phyloP scores from a whole-genome alignment of 148 eudicot species.

The Fallopia convolvulus region DNA sequence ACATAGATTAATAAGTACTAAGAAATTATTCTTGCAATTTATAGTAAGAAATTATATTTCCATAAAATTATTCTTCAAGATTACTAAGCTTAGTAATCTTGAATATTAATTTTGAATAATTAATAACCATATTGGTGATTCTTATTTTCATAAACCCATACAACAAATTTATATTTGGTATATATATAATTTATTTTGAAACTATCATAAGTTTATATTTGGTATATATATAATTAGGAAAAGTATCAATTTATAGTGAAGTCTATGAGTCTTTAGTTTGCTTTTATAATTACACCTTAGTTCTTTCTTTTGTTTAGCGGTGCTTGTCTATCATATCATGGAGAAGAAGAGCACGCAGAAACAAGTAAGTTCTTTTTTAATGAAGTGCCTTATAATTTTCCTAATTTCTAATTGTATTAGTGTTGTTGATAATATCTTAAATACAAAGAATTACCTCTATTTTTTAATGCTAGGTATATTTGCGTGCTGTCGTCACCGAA shows the following conservation, averaged over 20 bases:
- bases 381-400: neutral
- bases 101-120: too few species aligned
- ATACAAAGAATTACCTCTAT: neutral
- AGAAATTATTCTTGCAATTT: too few species aligned
- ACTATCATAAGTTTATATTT: neutral
- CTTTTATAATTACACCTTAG: neutral
- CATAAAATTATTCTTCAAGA: too few species aligned
- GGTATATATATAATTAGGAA: neutral
- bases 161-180: neutral
- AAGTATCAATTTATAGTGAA: neutral
- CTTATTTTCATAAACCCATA: neutral
- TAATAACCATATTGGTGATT: too few species aligned
- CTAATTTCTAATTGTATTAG: too few species aligned
- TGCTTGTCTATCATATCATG: slow-evolving; percentile 55
- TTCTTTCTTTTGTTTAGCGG: slow-evolving; percentile 44
- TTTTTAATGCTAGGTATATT: slow-evolving; percentile 35
- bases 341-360: slow-evolving; percentile 59
- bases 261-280: neutral
- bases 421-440: neutral
- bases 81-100: too few species aligned
- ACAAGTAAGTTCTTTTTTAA: slow-evolving; percentile 50
- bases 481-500: slow-evolving; percentile 49
- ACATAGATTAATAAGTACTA: too few species aligned
- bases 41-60: too few species aligned
- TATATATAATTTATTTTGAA: neutral